Percentiles rank a stretch among this genome's conserved stretches.
Evolutionary conservation across 1,284 basidiomycete genomes (phyloP).

Genomic region (Amylostereum chailletii): DNA sequence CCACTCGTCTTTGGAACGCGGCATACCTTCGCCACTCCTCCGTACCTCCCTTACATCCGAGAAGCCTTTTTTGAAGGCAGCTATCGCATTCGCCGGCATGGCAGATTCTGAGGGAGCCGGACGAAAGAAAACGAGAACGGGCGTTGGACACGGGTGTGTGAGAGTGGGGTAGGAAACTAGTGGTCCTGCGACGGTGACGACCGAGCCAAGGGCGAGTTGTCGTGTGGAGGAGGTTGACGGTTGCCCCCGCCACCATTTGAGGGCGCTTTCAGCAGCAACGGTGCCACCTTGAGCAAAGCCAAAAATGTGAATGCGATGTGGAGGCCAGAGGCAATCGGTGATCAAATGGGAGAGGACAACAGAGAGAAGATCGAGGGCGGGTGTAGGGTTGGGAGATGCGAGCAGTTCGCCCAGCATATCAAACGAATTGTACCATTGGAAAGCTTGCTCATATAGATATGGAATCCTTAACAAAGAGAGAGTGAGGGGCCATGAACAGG

Average conservation of each 20-base stretch:
- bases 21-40: slow-evolving; percentile 57
- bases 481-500: neutral
- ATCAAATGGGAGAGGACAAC: slow-evolving; percentile 51
- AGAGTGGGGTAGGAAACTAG: slow-evolving; percentile 70
- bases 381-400: slow-evolving; percentile 61
- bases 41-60: slow-evolving; percentile 37
- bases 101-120: slow-evolving; percentile 34
- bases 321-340: slow-evolving; percentile 55
- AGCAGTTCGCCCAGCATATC: slow-evolving; percentile 71
- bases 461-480: slow-evolving; percentile 48
- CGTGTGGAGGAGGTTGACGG: slow-evolving; percentile 15
- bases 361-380: slow-evolving; percentile 48
- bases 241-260: slow-evolving; percentile 40
- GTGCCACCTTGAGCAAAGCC: slow-evolving; percentile 88
- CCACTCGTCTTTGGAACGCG: slow-evolving; percentile 70
- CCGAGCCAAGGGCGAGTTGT: slow-evolving; percentile 44
- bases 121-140: slow-evolving; percentile 56
- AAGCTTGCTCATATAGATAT: slow-evolving; percentile 71
- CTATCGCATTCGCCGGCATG: slow-evolving; percentile 33
- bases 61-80: slow-evolving; percentile 54
- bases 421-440: slow-evolving; percentile 87
- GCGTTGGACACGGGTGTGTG: slow-evolving; percentile 43
- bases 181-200: slow-evolving; percentile 63
- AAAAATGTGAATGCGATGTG: slow-evolving; percentile 70
- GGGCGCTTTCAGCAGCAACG: slow-evolving; percentile 61